Evolutionary conservation across 352 stramenopile species (phyloP).

Genomic region (Phytophthora sp.): DNA sequence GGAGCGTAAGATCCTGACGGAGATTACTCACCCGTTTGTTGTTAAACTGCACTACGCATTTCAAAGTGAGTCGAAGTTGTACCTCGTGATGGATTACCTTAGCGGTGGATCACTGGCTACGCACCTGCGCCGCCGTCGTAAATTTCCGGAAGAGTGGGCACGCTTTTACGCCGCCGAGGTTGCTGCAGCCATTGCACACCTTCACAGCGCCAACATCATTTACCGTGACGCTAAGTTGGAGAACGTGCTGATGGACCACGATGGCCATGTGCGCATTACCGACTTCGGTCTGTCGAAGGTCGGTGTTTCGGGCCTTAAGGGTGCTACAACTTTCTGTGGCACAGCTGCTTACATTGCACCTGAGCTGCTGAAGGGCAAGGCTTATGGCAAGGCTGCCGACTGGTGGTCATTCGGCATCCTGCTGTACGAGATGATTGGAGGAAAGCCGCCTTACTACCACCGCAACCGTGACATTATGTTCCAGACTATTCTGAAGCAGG

Average conservation of each 20-base stretch:
- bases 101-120: constrained; percentile 91
- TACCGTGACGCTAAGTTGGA: constrained; percentile 96
- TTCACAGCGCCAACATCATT: constrained; percentile 96
- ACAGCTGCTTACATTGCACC: constrained; percentile 94
- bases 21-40: constrained; percentile 94
- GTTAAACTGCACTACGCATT: constrained; percentile 96
- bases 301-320: constrained; percentile 84
- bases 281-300: constrained; percentile 96
- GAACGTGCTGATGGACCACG: constrained; percentile 95
- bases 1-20: constrained; percentile 91
- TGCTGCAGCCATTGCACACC: constrained; percentile 84
- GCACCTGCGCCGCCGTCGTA: constrained; percentile 86
- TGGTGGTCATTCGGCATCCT: constrained; percentile 96
- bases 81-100: constrained; percentile 94
- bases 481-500: constrained; percentile 91
- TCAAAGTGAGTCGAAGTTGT: constrained; percentile 93
- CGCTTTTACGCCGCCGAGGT: constrained; percentile 97
- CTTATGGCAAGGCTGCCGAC: constrained; percentile 93
- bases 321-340: constrained; percentile 93
- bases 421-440: constrained; percentile 96
- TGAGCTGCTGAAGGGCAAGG: constrained; percentile 89
- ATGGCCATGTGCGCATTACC: constrained; percentile 94
- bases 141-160: constrained; percentile 91
- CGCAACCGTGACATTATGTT: constrained; percentile 93
- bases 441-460: constrained; percentile 91